phyloP scores from a whole-genome alignment of 768 basidiomycete genomes.

The Rhodotorula graminis region DNA sequence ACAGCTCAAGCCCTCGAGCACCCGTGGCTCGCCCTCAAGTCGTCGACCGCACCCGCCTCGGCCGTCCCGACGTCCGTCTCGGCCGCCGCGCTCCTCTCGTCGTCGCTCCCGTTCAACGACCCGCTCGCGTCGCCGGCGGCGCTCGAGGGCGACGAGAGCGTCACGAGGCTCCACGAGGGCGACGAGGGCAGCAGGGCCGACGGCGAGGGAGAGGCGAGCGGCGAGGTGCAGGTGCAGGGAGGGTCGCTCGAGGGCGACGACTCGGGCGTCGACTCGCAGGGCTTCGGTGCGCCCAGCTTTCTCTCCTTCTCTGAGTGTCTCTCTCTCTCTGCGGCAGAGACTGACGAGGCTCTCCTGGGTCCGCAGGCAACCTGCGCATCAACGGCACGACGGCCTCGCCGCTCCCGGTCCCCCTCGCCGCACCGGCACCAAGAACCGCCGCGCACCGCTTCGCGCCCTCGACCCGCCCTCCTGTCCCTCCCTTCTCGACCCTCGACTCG shows the following conservation, averaged over 20 bases:
- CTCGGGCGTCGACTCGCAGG: constrained; percentile 29
- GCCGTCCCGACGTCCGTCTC: background rate
- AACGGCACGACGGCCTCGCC: background rate
- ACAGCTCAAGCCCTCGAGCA: constrained; percentile 60
- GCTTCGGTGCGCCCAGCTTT: constrained; percentile 8
- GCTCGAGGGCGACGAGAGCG: background rate
- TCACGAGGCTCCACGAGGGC: background rate
- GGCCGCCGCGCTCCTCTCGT: background rate
- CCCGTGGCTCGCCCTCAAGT: constrained; percentile 60
- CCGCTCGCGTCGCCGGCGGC: background rate
- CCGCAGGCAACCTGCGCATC: background rate
- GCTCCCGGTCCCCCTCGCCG: background rate
- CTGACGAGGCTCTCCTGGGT: background rate
- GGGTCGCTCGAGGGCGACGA: constrained; percentile 1
- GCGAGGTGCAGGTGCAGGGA: too few species aligned
- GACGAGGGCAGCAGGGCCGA: background rate
- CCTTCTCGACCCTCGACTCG: background rate
- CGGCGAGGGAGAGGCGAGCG: background rate
- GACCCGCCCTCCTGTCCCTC: background rate
- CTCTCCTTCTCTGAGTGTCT: too few species aligned
- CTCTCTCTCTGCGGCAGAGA: too few species aligned
- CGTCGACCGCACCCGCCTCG: background rate
- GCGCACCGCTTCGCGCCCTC: background rate
- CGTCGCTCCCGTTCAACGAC: constrained; percentile 20
- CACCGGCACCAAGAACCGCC: too few species aligned